Conservation (phyloP, 1,284 basidiomycete species). For the Ustilago xerochloae region DNA sequence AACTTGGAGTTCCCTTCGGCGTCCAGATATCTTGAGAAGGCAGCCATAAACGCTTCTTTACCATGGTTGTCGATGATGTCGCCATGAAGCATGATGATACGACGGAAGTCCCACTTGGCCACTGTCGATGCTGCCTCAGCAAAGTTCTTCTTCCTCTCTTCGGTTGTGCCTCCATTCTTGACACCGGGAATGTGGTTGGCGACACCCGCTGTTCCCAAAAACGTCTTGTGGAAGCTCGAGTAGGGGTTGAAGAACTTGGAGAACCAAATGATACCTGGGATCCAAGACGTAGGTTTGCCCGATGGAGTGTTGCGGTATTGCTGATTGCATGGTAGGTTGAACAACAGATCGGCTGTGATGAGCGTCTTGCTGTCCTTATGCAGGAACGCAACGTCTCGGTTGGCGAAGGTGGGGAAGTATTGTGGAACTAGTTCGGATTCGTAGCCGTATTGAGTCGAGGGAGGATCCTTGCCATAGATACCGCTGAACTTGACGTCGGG, state of each 20-base stretch:
- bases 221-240: conserved; percentile 44
- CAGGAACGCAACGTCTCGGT: conserved; percentile 89
- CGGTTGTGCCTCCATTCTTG: conserved; percentile 66
- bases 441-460: conserved; percentile 49
- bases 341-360: conserved; percentile 86
- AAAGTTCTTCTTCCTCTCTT: conserved; percentile 53
- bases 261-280: conserved; percentile 54
- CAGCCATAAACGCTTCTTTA: conserved; percentile 75
- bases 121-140: conserved; percentile 75
- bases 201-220: conserved; percentile 45
- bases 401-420: conserved; percentile 83
- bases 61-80: conserved; percentile 83
- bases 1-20: conserved; percentile 48
- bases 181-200: conserved; percentile 35
- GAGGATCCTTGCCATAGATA: conserved; percentile 54
- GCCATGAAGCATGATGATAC: conserved; percentile 93
- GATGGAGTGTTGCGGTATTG: conserved; percentile 71
- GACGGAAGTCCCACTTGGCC: conserved; percentile 83
- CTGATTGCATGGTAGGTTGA: conserved; percentile 88
- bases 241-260: conserved; percentile 44
- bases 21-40: conserved; percentile 51
- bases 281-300: conserved; percentile 45
- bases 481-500: conserved; percentile 69
- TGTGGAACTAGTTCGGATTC: conserved; percentile 49
- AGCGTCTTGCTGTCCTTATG: conserved; percentile 82